Conservation (phyloP, 2,329 filamentous ascomycete genomes). For the Nigrograna mackinnonii region DNA sequence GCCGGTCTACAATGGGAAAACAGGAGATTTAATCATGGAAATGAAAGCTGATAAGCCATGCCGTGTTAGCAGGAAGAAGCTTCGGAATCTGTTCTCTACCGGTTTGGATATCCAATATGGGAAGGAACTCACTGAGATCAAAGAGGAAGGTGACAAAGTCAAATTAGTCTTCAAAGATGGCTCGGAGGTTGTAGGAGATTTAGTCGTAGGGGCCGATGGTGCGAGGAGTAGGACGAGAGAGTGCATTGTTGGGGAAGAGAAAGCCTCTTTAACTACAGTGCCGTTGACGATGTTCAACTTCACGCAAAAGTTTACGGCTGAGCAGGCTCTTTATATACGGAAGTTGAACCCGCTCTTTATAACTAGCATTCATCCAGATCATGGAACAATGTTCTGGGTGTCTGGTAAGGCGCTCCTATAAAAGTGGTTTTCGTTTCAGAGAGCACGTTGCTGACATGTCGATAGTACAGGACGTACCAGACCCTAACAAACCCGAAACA, state of each 20-base stretch:
- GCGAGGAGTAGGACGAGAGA: conserved; percentile 32
- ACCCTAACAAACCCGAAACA: no score
- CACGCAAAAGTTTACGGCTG: conserved; percentile 44
- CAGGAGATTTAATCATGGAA: conserved; percentile 37
- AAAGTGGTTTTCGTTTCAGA: no score
- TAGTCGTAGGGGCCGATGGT: conserved; percentile 42
- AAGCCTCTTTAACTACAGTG: conserved; percentile 39
- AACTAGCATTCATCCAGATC: conserved; percentile 48
- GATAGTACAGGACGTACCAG: no score
- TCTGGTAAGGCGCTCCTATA: no score
- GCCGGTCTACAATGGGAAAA: conserved; percentile 37
- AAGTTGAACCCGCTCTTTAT: conserved; percentile 51
- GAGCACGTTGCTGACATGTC: no score
- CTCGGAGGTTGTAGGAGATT: conserved; percentile 25
- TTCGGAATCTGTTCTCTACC: conserved; percentile 32
- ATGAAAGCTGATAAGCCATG: conserved; percentile 39
- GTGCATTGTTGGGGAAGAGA: conserved; percentile 29
- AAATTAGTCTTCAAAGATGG: conserved; percentile 38
- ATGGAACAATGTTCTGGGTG: no score
- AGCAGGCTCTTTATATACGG: conserved; percentile 49
- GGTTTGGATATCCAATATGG: conserved; percentile 37
- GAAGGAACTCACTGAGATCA: conserved; percentile 42
- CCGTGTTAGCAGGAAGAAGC: conserved; percentile 37
- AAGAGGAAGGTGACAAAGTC: conserved; percentile 29
- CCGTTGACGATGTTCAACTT: conserved; percentile 52